Base-by-base conservation (phyloP, 495 filamentous ascomycete genomes). In the Aspergillus hancockii region DNA sequence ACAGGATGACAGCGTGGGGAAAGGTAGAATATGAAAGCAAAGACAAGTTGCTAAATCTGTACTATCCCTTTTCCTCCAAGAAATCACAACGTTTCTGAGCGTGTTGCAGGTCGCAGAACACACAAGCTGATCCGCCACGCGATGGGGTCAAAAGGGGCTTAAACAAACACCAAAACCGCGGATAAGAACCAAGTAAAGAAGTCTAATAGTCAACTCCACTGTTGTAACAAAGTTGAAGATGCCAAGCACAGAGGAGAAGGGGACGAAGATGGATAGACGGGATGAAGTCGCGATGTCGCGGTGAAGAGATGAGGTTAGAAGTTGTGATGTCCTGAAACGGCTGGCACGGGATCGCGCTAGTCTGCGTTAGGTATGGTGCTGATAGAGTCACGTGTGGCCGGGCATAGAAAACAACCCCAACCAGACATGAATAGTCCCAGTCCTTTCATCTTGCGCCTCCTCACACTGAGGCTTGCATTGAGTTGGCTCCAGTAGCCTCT, bases 221-320 rank as follows among this genome's bases (percentile, higher is more conserved):
- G 30, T 19, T 34, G 54, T 25, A 19, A 49, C 40, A 22, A 34
- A 25, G 30, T 46, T 34, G 21, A 53, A 52, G 30, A 45, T 45
- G 55, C 36, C 31, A 53, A 30, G 40, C 36, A 40, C 50, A 58
- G 47, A 38, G 45, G 51, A 36, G 21, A 67, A 61, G 58, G 60
- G 54, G 55, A 52, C 21, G 47, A 49, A 53, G 58, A 62, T 59
- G 54, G 59, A 58, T 49, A 21, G 46, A 43, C 52, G 18, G 54
- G 45, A 55, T 23, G 50, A 53, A 54, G 61, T 53, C 64, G 59
- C 53, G 64, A 58, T 54, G 54, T 58, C 57, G 62, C 63, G 66
- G 66, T 59, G 63, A 67, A 67, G 61, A 65, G 55, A 47, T 62
- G 66, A 64, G 58, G 67, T 65, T 63, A 45, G 36, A 40, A 45